Conservation (phyloP, 2,329 filamentous ascomycete species). For the Ophiostoma ulmi region DNA sequence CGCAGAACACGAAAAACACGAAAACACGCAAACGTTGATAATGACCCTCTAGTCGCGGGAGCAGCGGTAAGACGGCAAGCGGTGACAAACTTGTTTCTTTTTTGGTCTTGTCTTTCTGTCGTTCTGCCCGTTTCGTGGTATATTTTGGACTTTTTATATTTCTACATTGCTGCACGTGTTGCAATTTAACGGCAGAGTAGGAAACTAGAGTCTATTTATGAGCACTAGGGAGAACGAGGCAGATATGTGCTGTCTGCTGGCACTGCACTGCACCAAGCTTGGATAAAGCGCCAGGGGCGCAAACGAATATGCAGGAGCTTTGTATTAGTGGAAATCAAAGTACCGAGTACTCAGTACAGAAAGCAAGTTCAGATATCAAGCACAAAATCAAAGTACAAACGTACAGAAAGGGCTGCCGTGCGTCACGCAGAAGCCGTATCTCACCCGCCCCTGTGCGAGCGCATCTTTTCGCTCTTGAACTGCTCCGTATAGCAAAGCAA, state of each 20-base stretch:
- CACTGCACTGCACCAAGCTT: no score
- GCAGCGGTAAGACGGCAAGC: slow-evolving; percentile 21
- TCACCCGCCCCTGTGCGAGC: not conserved
- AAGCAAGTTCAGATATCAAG: not conserved
- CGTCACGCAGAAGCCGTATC: slow-evolving; percentile 9
- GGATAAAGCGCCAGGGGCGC: no score
- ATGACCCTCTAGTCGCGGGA: slow-evolving; percentile 15
- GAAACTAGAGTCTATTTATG: not conserved
- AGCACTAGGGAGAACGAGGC: no score
- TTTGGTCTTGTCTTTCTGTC: not conserved
- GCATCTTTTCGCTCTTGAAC: not conserved
- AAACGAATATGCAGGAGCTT: no score
- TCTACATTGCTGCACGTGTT: slow-evolving; percentile 10
- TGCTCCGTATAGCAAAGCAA: not conserved
- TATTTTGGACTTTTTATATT: not conserved
- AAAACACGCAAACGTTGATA: not conserved
- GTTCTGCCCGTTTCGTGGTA: not conserved
- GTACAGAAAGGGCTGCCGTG: not conserved
- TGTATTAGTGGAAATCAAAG: no score
- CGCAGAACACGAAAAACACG: no score
- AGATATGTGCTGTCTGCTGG: not conserved
- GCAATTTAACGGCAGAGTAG: not conserved
- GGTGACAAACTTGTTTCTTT: slow-evolving; percentile 8
- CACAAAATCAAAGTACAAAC: not conserved
- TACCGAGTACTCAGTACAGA: no score